Conservation (phyloP, 352 stramenopile genomes). For the Pythium myriotylum region DNA sequence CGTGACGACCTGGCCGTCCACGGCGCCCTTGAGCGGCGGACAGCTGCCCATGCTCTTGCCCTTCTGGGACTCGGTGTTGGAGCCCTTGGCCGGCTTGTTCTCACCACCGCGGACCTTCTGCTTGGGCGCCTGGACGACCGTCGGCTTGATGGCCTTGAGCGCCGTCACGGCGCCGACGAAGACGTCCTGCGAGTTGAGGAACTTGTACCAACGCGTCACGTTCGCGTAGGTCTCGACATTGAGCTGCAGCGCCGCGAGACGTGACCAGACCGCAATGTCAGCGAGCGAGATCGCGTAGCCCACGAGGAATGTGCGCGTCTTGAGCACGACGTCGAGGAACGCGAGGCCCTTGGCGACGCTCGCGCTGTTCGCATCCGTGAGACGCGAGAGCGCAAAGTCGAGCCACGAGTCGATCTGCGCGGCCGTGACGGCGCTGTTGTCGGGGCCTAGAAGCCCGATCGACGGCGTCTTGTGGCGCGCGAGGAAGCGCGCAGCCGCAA, state of each 20-base stretch:
- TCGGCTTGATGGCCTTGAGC: conserved; percentile 54
- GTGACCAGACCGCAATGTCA: conserved; percentile 94
- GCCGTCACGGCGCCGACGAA: conserved; percentile 55
- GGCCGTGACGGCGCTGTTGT: conserved; percentile 48
- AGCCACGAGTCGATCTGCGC: conserved; percentile 93
- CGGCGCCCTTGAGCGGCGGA: conserved; percentile 93
- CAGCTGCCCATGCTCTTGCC: conserved; percentile 89
- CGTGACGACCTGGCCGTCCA: conserved; percentile 95
- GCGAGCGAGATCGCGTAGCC: conserved; percentile 94
- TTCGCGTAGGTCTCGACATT: conserved; percentile 59
- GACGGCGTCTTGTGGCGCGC: conserved; percentile 37
- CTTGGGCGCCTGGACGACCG: conserved; percentile 16
- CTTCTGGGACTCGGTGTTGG: conserved; percentile 48
- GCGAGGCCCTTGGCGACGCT: conserved; percentile 49
- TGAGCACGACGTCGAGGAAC: conserved; percentile 90
- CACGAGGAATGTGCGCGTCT: conserved; percentile 93
- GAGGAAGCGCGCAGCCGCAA: conserved; percentile 76
- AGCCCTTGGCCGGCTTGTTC: conserved; percentile 25
- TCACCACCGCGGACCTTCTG: conserved; percentile 22
- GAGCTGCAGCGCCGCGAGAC: conserved; percentile 52
- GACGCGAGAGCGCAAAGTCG: conserved; percentile 87
- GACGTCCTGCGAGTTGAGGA: conserved; percentile 59
- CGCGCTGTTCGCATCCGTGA: conserved; percentile 35
- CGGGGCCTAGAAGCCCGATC: conserved; percentile 58
- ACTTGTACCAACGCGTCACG: conserved; percentile 74